These are phyloP conservation scores for Coprinopsis cinerea DNA, from an alignment of 768 basidiomycete genomes.

Conservation along the genomic window DNA sequence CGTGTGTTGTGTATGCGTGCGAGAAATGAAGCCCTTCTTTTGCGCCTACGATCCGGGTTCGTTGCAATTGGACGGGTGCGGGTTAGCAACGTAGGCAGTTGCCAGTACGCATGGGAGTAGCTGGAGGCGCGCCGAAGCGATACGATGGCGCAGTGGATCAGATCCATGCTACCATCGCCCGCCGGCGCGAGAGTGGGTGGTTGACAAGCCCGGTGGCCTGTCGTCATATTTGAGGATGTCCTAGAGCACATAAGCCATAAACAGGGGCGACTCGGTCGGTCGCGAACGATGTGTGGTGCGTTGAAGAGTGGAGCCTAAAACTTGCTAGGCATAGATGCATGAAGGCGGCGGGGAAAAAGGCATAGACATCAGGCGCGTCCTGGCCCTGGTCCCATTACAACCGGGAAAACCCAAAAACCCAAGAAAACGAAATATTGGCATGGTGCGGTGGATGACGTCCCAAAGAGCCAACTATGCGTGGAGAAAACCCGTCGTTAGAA, in stretches of 20 bases:
- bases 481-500: conserved; percentile 1
- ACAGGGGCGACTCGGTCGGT: conserved; percentile 1
- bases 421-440: background rate
- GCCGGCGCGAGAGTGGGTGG: background rate
- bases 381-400: background rate
- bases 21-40: background rate
- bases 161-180: no score
- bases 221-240: conserved; percentile 6
- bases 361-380: conserved; percentile 8
- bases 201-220: background rate
- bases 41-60: background rate
- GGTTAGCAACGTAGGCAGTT: background rate
- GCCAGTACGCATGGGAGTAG: background rate
- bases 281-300: background rate
- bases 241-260: conserved; percentile 5
- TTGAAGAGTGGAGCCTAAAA: conserved; percentile 1
- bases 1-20: background rate
- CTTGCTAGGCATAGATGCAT: conserved; percentile 1
- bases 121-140: background rate
- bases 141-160: conserved; percentile 5
- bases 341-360: background rate
- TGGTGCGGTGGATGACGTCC: conserved; percentile 5
- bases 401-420: conserved; percentile 9
- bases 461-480: conserved; percentile 8
- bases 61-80: background rate